Percentiles rank a stretch among this genome's conserved stretches.
phyloP scores from a whole-genome alignment of 1,284 basidiomycete genomes.

The Takashimella koratensis region DNA sequence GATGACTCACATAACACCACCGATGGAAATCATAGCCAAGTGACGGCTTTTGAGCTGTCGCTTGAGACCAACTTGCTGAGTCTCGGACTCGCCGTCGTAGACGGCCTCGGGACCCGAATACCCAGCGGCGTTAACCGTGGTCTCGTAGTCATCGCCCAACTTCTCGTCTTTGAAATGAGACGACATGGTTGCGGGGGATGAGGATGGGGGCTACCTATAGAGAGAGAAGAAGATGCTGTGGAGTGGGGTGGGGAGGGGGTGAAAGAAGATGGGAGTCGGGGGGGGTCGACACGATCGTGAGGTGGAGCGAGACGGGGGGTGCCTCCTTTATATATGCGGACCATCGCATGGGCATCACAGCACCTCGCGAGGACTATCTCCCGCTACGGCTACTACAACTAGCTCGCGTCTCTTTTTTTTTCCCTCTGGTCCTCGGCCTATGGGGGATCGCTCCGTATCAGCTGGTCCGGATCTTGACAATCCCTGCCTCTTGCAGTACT shows the following conservation, averaged over 20 bases:
- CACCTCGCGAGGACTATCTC: too few species aligned
- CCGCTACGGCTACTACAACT: too few species aligned
- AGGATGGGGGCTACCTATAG: background rate
- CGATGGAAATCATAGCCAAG: slow-evolving; percentile 32
- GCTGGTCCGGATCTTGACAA: too few species aligned
- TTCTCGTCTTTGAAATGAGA: background rate
- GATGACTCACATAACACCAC: slow-evolving; percentile 24
- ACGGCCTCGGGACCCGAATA: background rate
- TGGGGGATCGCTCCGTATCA: too few species aligned
- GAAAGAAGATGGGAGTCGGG: background rate
- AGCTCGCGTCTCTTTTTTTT: too few species aligned
- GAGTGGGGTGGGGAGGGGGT: background rate
- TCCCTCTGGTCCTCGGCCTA: too few species aligned
- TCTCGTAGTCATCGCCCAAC: background rate
- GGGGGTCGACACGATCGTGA: background rate
- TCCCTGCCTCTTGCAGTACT: too few species aligned
- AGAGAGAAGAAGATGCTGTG: background rate
- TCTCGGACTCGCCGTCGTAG: background rate
- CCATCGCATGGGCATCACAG: too few species aligned
- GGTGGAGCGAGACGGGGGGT: background rate
- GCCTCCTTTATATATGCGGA: background rate
- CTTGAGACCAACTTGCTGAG: slow-evolving; percentile 12
- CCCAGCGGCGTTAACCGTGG: background rate
- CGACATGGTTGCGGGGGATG: background rate
- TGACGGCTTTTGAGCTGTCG: slow-evolving; percentile 27